Evolutionary conservation across 352 stramenopile species (phyloP), one percentile per base, ranked within the genome.

Genomic region (Phytophthora agathidicida): DNA sequence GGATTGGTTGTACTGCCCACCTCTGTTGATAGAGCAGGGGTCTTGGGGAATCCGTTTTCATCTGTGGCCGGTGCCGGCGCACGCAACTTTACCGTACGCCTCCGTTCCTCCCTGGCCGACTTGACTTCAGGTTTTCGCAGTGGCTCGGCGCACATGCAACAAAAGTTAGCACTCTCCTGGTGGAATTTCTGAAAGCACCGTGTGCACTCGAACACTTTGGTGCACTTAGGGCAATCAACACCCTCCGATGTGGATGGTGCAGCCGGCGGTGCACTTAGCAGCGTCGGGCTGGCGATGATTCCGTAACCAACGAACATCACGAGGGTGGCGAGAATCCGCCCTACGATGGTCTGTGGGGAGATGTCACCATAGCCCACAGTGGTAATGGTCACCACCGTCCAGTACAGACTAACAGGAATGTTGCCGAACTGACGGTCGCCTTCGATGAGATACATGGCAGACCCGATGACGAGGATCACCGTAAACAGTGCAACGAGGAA

Each of bases 241-340:
- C 45, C 28, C 22, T 71, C 61, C 23, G 61, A 66, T 9, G 45
- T 66, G 19, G 39, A 16, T 43, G 61, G 47, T 19, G 61, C 39
- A 0, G 55, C 37, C 14, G 61, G 47, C 11, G 61, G 54, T 16
- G 61, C 55, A 13, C 47, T 71, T 16, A 93, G 67, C 32, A 93
- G 59, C 5, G 89, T 67, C 50, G 85, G 85, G 48, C 84, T 92
- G 13, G 84, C 84, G 33, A 92, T 92, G 49, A 94, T 78, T n/a
- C 84, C 84, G 62, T 93, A 93, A 48, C 83, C 83, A 13, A 80
- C 64, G 68, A 93, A 91, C 84, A 93, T 93, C 39, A 93, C 84
- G 8, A 91, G 30, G 0, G 82, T 92, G 20, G 83, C 84, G 9
- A 94, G 43, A 43, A 94, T 83, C 17, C 85, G 84, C 1, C 85